Conservation (phyloP, 257 asterid species). For the Fraxinus anomala region DNA sequence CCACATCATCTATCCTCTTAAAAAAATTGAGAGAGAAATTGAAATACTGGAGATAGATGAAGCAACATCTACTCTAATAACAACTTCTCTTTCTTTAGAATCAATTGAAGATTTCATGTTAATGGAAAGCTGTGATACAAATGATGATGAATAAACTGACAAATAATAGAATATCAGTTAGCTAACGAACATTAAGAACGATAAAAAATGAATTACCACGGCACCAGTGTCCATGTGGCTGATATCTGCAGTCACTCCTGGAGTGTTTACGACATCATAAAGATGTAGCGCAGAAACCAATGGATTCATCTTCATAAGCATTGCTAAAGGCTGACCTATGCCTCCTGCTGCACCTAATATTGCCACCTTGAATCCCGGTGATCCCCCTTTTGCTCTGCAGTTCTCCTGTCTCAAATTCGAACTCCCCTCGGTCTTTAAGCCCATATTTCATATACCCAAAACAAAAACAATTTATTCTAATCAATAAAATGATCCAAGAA, state of each 20-base stretch:
- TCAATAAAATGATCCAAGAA: background rate
- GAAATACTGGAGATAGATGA: background rate
- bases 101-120: background rate
- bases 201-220: slow-evolving; percentile 54
- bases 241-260: slow-evolving; percentile 90
- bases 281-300: slow-evolving; percentile 89
- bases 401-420: slow-evolving; percentile 45
- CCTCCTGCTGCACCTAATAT: slow-evolving; percentile 95
- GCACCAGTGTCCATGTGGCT: slow-evolving; percentile 97
- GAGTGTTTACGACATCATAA: slow-evolving; percentile 86
- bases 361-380: slow-evolving; percentile 88
- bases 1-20: background rate
- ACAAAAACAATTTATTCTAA: background rate
- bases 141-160: background rate
- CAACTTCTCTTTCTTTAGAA: background rate
- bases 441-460: slow-evolving; percentile 5
- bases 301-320: slow-evolving; percentile 95
- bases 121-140: background rate
- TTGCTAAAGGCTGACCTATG: slow-evolving; percentile 89
- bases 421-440: slow-evolving; percentile 48
- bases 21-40: background rate
- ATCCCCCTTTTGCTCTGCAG: slow-evolving; percentile 93
- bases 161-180: background rate
- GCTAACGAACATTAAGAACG: background rate
- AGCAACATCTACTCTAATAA: background rate